Percentiles rank a stretch among this genome's conserved stretches.
These are phyloP conservation scores for Escallonia herrerae DNA, from an alignment of 129 eudicot species.

Conservation along the genomic window DNA sequence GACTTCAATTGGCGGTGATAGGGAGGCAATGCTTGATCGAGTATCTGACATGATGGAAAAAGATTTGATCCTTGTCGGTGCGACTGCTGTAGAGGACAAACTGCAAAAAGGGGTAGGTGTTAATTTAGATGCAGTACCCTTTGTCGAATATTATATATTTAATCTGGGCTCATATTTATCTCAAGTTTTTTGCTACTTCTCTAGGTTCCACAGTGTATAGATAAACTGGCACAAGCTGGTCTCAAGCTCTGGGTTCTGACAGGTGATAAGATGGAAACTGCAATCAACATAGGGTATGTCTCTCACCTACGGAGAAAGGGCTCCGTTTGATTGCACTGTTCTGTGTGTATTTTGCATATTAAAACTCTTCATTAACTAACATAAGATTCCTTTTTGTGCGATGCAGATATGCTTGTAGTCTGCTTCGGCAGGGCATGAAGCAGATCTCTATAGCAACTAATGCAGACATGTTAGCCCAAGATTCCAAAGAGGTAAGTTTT, in stretches of 20 bases:
- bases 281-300: slow-evolving; percentile 93
- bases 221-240: slow-evolving; percentile 98
- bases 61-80: slow-evolving; percentile 89
- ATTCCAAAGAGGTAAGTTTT: slow-evolving; percentile 51
- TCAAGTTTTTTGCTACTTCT: neutral
- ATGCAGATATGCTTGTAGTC: slow-evolving; percentile 85
- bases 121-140: neutral
- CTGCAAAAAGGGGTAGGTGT: slow-evolving; percentile 81
- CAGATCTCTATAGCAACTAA: slow-evolving; percentile 72
- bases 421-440: slow-evolving; percentile 96
- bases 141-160: neutral
- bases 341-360: neutral
- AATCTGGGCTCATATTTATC: neutral
- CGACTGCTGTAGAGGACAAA: slow-evolving; percentile 98
- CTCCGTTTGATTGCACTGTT: neutral
- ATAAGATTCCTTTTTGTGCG: slow-evolving; percentile 4
- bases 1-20: slow-evolving; percentile 77
- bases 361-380: neutral
- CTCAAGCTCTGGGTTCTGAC: slow-evolving; percentile 98
- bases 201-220: slow-evolving; percentile 97
- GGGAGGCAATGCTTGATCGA: slow-evolving; percentile 78
- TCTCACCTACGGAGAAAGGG: slow-evolving; percentile 8
- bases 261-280: slow-evolving; percentile 99
- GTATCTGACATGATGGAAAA: slow-evolving; percentile 78
- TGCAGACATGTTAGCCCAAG: slow-evolving; percentile 41